Evolutionary conservation across 2,329 filamentous ascomycete genomes (phyloP), one percentile per base, ranked within the genome.

Genomic region (Zymoseptoria ardabiliae): DNA sequence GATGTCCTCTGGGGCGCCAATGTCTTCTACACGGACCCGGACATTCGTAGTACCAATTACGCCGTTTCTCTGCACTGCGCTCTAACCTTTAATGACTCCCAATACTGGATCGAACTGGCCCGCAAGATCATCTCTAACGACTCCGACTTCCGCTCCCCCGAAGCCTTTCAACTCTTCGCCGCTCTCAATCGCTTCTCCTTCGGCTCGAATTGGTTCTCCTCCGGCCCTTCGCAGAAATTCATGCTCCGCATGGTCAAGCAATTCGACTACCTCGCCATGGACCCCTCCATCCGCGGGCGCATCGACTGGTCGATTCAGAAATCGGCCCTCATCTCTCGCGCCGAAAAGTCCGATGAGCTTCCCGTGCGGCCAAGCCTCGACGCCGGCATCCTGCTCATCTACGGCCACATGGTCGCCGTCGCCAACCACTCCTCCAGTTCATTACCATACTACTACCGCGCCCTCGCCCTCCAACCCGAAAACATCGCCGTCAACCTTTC

Each of bases 201-300:
- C 56, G 86, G 89, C 13, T 79, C 85, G 45, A 82, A 85, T 28
- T 90, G 88, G 79, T 96, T 93, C 73, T 87, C 87, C 55, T 87
- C 88, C 2, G 89, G 90, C 0, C 87, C 90, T 0, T 87, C 88
- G 20, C 91, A 96, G 73, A 97, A 97, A 72, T 96, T 90, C 70
- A 86, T 97, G 68, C 80, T 97, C 59, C 86, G 94, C 4, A 91
- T 96, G 74, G 90, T 99, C 75, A 95, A 96, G 73, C 85, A 86
- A 3, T 89, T 96, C 78, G 94, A 99, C 73, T 87, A 83, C 63
- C 77, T 79, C 4, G 79, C 89, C 2, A 78, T 87, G 2, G 77
- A 79, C 2, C 78, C 82, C 13, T 76, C 80, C 13, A 75, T 79
- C 23, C 78, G 81, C 13, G 66, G 76, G 1, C 70, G 65, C 53